Evolutionary conservation across 306 rosid species (phyloP), one percentile per base, ranked within the genome.

Genomic region (Luffa aegyptiaca): DNA sequence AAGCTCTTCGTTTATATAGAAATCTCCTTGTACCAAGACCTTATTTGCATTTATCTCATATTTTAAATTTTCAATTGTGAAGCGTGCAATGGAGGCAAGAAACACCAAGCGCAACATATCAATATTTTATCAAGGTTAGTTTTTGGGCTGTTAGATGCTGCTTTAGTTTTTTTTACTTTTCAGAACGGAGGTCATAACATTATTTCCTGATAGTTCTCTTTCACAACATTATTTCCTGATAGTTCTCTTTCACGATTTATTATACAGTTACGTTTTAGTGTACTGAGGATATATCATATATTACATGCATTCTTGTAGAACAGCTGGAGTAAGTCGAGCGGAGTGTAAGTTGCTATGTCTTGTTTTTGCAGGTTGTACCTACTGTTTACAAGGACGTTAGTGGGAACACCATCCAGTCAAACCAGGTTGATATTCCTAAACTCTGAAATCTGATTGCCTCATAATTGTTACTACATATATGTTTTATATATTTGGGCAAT

Each of bases 41-140:
- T 64, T 41, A 42, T 49, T 5, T 42, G 36, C 55, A 84, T 80
- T 63, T 53, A 70, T 79, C 42, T 53, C 17, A 79, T 73, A 52
- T 49, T 76, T 31, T 6, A 62, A 79, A 62, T 80, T 83, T 33
- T 77, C 72, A 31, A 83, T 80, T 79, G 65, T 82, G 85, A 53
- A 96, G 99, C 59, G 99, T 87, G 81, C 90, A 89, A 81, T 93
- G 99, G 99, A 86, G 80, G 37, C 99, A 96, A 81, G 62, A 83
- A 80, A 64, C 93, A 36, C 98, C 96, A 48, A 90, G 87, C 85
- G 97, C 93, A 79, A 96, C 92, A 97, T 96, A 96, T 84, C 98
- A 93, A 75, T 96, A 96, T 80, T 96, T 96, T 86, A 96, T 96
- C 86, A 96, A 96, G 99, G 99, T 93, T 76, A 79, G 92, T 82